phyloP scores from a whole-genome alignment of 2,329 filamentous ascomycete genomes.

The Trichoderma semiorbis region DNA sequence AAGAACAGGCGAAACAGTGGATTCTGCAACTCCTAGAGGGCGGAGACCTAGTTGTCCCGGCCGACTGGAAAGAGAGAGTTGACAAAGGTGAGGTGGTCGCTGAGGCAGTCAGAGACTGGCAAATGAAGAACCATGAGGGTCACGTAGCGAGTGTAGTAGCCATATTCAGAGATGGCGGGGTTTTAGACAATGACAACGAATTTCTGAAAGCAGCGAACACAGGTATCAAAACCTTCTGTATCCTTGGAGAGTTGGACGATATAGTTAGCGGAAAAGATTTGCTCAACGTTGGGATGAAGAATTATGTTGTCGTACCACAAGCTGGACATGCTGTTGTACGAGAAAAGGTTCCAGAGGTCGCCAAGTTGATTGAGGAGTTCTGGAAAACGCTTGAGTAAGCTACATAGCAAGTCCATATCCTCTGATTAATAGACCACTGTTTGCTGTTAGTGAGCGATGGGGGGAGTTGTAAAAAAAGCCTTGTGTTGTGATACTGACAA shows the following conservation, averaged over 20 bases:
- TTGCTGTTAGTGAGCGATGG: neutral
- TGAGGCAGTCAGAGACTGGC: slow-evolving; percentile 6
- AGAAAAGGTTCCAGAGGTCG: neutral
- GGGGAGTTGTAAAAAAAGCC: neutral
- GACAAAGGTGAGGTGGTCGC: slow-evolving; percentile 1
- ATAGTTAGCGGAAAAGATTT: neutral
- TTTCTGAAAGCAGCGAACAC: neutral
- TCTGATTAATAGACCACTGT: neutral
- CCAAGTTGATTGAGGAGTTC: neutral
- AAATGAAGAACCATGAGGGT: neutral
- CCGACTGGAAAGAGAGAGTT: neutral
- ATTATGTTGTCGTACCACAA: neutral
- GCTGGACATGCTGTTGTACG: neutral
- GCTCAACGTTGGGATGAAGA: neutral
- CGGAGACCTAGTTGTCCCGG: neutral
- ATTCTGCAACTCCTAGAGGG: neutral
- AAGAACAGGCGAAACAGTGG: neutral
- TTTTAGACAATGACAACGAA: neutral
- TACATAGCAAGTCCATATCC: neutral
- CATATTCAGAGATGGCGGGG: slow-evolving; percentile 2
- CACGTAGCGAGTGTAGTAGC: neutral
- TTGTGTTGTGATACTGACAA: neutral
- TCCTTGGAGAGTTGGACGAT: slow-evolving; percentile 2
- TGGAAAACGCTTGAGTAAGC: neutral
- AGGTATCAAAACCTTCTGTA: neutral